A percentile compares a stretch with the other conserved stretches of the same genome.
phyloP scores from a whole-genome alignment of 441 rosid species.

The Aleurites moluccanus region DNA sequence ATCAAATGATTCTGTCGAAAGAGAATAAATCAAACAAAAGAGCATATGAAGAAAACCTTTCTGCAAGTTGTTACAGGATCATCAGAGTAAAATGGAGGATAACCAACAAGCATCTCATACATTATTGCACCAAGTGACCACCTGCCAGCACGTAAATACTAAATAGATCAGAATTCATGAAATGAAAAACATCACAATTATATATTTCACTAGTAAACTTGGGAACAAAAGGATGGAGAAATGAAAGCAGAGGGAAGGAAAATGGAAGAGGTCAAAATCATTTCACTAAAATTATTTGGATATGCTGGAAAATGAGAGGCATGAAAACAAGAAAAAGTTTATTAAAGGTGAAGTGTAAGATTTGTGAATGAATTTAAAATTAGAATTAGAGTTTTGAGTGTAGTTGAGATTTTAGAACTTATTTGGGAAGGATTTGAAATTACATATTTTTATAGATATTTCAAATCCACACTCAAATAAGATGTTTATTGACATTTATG shows the following conservation, averaged over 20 bases:
- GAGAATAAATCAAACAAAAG: background rate
- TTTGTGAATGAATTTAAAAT: too few relatives aligned
- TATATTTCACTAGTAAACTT: background rate
- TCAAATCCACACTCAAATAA: too few relatives aligned
- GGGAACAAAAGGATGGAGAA: background rate
- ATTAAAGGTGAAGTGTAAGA: background rate
- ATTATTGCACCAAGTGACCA: slow-evolving; percentile 98
- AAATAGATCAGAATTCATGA: slow-evolving; percentile 20
- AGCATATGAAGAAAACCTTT: slow-evolving; percentile 55
- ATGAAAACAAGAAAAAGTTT: background rate
- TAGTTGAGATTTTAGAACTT: too few relatives aligned
- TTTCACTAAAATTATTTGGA: background rate
- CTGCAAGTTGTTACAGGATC: slow-evolving; percentile 93
- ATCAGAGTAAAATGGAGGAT: slow-evolving; percentile 95
- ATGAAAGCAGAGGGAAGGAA: background rate
- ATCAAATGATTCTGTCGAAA: background rate
- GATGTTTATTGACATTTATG: too few relatives aligned
- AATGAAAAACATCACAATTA: slow-evolving; percentile 10
- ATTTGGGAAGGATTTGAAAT: too few relatives aligned
- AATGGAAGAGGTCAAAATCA: background rate
- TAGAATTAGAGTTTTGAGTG: too few relatives aligned
- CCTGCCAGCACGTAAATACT: slow-evolving; percentile 51
- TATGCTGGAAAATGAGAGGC: background rate
- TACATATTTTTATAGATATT: too few relatives aligned
- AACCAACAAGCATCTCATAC: slow-evolving; percentile 99